Evolutionary conservation across 2,329 filamentous ascomycete genomes (phyloP).

Genomic region (Graphilbum ipis-grandicollis): DNA sequence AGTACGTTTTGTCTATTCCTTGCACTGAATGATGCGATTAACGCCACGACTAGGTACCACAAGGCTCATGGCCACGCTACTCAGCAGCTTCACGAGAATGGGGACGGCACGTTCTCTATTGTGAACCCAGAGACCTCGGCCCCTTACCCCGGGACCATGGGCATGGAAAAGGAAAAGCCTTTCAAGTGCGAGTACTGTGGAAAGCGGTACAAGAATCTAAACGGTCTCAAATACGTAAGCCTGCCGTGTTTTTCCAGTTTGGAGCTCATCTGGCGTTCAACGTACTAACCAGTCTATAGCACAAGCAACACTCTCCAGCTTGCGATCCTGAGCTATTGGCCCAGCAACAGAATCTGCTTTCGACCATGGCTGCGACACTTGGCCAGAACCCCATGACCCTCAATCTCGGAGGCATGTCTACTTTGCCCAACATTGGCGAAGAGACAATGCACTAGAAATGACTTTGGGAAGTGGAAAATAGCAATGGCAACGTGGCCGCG

Average conservation of each 20-base stretch:
- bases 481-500: no score
- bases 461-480: no score
- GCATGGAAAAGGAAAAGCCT: conserved; percentile 99
- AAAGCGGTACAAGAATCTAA: conserved; percentile 98
- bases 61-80: conserved; percentile 86
- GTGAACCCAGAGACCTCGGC: conserved; percentile 90
- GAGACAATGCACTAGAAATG: conserved; percentile 17
- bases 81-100: conserved; percentile 90
- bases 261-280: not conserved
- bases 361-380: conserved; percentile 15
- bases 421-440: conserved; percentile 25
- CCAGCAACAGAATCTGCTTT: conserved; percentile 18
- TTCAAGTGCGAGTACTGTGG: conserved; percentile 95
- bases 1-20: conserved; percentile 37
- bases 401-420: conserved; percentile 15
- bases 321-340: conserved; percentile 67
- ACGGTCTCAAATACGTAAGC: conserved; percentile 85
- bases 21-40: not conserved
- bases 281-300: conserved; percentile 25
- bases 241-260: not conserved
- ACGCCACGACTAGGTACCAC: conserved; percentile 36
- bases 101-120: conserved; percentile 93
- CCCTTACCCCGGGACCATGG: conserved; percentile 85
- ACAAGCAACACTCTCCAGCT: conserved; percentile 68
- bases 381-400: conserved; percentile 14